Base-by-base conservation (phyloP, 176 grass and related monocot genomes). In the Bothriochloa decipiens region DNA sequence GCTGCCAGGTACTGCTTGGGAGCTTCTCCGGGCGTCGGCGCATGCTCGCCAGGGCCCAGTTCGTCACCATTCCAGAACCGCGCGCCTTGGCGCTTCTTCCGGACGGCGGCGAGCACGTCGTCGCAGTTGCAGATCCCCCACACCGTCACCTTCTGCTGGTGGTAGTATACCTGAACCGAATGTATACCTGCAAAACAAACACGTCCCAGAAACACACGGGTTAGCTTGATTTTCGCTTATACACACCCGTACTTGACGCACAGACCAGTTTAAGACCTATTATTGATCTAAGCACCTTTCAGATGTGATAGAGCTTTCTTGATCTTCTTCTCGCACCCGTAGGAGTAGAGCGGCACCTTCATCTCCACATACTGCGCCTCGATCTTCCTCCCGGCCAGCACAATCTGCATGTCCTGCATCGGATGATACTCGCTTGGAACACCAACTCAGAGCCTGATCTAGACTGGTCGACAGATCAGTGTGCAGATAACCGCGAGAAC, bases 331-430 rank as follows among this genome's bases (percentile, higher is more conserved):
- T 95, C 96, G 53, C 93, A 93, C 18, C 96, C 91, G 77, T 91
- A 89, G 36, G 96, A 98, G 76, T 95, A 98, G 80, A 98, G 96
- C 16, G 91, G 96, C 53, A 95, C 96, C 83, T 90, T 98, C 96
- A 98, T 93, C 85, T 98, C 96, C 82, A 98, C 93, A 39, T 85
- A 79, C 39, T 40, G 39, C 39, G 39, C 81, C 47, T 93, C 91
- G 68, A 98, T 91, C 68, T 88, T 91, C 70, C 92, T 86, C 9
- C 64, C 83, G 2, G 91, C 68, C 22, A 94, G 82, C 69, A 98
- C 89, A 65, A 98, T 95, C 49, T 93, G 93, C 91, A 93, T 86
- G 80, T 91, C 86, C 17, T 83, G 87, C 96, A 95, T 98, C 28
- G 64, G 58, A 41, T 26, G n/a, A 12, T 13, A 32, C 29, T 1